Conservation (phyloP, 371 early-diverging fungal species). For the Mortierella sp. region DNA sequence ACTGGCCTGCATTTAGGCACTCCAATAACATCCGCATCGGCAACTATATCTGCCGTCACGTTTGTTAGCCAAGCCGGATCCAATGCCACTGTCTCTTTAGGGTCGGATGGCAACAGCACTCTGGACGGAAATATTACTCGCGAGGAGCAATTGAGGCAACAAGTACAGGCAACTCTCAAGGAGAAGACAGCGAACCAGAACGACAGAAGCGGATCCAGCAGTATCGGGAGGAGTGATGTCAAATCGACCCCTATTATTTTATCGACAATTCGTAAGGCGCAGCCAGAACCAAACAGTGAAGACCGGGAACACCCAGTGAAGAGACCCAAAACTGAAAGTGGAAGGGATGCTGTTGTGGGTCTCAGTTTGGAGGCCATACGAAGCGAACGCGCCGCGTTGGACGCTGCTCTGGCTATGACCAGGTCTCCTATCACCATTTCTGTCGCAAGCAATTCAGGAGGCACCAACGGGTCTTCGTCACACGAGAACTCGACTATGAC, state of each 20-base stretch:
- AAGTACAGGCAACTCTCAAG: slow-evolving; percentile 3
- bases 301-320: slow-evolving; percentile 20
- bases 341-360: slow-evolving; percentile 7
- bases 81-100: neutral
- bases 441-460: neutral
- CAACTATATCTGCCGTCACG: neutral
- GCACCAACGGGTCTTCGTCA: neutral
- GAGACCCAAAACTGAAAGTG: slow-evolving; percentile 18
- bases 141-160: slow-evolving; percentile 8
- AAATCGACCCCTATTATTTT: slow-evolving; percentile 17
- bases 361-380: slow-evolving; percentile 36
- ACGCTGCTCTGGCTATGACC: neutral
- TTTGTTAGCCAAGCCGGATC: neutral
- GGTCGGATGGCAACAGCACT: neutral
- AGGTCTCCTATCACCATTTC: neutral
- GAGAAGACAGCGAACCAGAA: neutral
- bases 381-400: slow-evolving; percentile 19
- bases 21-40: neutral
- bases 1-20: neutral
- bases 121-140: neutral
- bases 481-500: neutral
- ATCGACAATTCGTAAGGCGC: slow-evolving; percentile 11
- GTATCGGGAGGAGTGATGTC: neutral
- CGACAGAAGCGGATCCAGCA: neutral
- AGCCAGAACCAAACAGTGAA: slow-evolving; percentile 11